These are phyloP conservation scores for Blastocystis sp. DNA, from an alignment of 352 stramenopile species.

Conservation along the genomic window DNA sequence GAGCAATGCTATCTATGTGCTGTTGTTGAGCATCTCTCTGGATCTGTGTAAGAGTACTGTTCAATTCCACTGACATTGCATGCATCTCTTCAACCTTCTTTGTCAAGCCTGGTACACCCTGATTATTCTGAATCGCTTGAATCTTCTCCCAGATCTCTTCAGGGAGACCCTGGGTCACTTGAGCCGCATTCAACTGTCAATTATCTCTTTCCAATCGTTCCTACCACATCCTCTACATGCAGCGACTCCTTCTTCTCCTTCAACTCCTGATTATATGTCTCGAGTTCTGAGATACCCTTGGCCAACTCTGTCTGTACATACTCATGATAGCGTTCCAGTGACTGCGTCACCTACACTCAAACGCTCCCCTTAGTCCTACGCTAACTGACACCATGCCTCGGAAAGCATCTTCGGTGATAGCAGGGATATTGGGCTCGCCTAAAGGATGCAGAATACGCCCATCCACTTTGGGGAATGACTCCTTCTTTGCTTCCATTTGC, in stretches of 20 bases:
- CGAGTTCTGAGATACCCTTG: neutral
- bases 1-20: neutral
- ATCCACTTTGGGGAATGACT: neutral
- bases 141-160: conserved; percentile 1
- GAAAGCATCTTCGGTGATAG: neutral
- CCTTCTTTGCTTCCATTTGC: neutral
- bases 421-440: conserved; percentile 6
- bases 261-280: neutral
- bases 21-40: neutral
- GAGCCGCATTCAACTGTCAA: neutral
- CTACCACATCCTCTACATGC: neutral
- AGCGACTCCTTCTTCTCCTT: neutral
- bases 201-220: neutral
- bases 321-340: conserved; percentile 1
- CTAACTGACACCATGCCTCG: neutral
- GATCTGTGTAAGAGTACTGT: neutral
- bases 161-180: neutral
- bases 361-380: neutral
- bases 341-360: neutral
- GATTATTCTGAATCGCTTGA: neutral
- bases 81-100: neutral
- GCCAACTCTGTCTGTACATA: neutral
- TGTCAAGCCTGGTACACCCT: neutral
- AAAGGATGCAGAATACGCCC: neutral
- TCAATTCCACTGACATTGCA: neutral